Evolutionary conservation across 2,329 filamentous ascomycete species (phyloP), one percentile per base, ranked within the genome.

Genomic region (Septoria linicola): DNA sequence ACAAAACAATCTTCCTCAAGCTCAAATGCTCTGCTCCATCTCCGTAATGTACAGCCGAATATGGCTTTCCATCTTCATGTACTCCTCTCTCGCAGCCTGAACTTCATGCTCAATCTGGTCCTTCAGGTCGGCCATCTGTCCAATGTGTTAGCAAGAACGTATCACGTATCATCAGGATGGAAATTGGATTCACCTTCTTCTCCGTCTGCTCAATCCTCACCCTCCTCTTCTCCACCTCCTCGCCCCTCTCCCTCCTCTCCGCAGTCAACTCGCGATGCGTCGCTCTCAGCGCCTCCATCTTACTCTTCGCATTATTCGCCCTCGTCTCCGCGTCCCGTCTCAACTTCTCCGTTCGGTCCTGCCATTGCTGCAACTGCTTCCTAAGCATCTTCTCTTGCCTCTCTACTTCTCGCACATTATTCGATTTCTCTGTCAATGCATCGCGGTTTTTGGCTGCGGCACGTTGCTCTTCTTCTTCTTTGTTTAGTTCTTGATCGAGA

Each of bases 131-230:
- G 87, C 84, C 92, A 97, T 99, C 91, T 96, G 59, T 16, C 53
- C 21, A 17, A 34, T 6, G 36, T 2, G 55, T 67, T 52, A 66
- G 63, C 57, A 54, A 30, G 13, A 6, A 31, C 17, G 17, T n/a
- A 5, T 27, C 10, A 10, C 31, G 11, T 5, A 34, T 13, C 5
- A 30, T 25, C 32, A 23, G 16, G 13, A 40, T 10, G 3, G 16
- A 21, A 34, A n/a, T 4, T 6, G 27, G 34, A 19, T 76, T 63
- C 76, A 90, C 90, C 88, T 97, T 97, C 76, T 97, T 97, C 80
- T 97, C 92, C 7, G 89, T 96, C 75, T 96, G 90, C 73, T 99
- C 93, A 58, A 99, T 97, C 54, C 91, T 79, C n/a, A 96, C 89
- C 61, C 88, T 83, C 63, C 91, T 80, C 66, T 87, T 84, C 76